Evolutionary conservation across 352 stramenopile genomes (phyloP).

Genomic region (Aphanomyces astaci): DNA sequence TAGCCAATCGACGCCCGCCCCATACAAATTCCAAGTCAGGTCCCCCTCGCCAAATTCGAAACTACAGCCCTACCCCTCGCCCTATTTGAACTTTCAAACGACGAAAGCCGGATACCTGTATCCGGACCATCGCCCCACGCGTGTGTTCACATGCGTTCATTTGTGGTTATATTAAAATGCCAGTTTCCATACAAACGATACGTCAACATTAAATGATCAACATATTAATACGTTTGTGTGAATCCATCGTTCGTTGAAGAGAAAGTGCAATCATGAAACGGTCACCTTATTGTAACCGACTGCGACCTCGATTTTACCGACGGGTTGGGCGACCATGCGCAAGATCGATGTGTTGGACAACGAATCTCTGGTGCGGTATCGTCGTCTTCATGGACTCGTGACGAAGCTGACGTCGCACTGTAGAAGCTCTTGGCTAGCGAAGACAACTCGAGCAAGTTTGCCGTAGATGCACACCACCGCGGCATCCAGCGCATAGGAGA

Average conservation of each 20-base stretch:
- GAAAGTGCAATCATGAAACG: not conserved
- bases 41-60: conserved; percentile 6
- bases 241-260: too few species aligned
- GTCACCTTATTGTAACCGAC: not conserved
- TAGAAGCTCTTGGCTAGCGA: conserved; percentile 42
- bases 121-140: not conserved
- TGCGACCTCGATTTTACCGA: not conserved
- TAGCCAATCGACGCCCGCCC: conserved; percentile 15
- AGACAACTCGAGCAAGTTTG: conserved; percentile 75
- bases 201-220: too few species aligned
- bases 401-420: too few species aligned
- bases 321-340: too few species aligned
- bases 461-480: conserved; percentile 69
- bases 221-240: too few species aligned
- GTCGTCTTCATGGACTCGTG: too few species aligned
- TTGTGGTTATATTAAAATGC: too few species aligned
- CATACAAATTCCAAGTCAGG: conserved; percentile 23
- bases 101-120: conserved; percentile 17
- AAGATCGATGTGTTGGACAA: conserved; percentile 33
- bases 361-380: conserved; percentile 35
- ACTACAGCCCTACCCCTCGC: conserved; percentile 4
- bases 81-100: conserved; percentile 20
- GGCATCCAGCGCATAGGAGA: conserved; percentile 51
- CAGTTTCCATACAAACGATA: too few species aligned
- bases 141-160: too few species aligned